phyloP scores from a whole-genome alignment of 1,284 basidiomycete species.

The Amylostereum chailletii region DNA sequence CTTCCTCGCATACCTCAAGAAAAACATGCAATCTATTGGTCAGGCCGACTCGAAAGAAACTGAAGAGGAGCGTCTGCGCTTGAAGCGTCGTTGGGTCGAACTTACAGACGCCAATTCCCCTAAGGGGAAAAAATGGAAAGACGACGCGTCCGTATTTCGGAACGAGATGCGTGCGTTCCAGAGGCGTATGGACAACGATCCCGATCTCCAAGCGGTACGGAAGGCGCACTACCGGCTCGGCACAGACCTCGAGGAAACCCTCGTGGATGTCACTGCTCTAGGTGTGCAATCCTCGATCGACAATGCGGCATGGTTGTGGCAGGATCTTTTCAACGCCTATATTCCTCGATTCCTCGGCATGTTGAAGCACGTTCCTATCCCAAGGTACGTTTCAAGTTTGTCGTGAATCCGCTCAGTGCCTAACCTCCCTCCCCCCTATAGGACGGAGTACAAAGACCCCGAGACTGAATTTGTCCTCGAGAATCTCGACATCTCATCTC shows the following conservation, averaged over 20 bases:
- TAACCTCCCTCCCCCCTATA: constrained; percentile 17
- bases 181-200: constrained; percentile 34
- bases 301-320: constrained; percentile 62
- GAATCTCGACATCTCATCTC: constrained; percentile 55
- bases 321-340: constrained; percentile 61
- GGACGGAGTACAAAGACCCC: constrained; percentile 57
- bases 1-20: constrained; percentile 34
- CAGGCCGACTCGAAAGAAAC: constrained; percentile 44
- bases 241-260: constrained; percentile 35
- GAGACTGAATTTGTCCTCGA: constrained; percentile 66
- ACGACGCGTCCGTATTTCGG: constrained; percentile 35
- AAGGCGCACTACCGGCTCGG: constrained; percentile 39
- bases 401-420: not conserved
- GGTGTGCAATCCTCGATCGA: constrained; percentile 44
- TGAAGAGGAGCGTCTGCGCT: constrained; percentile 27
- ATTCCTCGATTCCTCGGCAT: constrained; percentile 39
- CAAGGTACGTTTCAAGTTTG: constrained; percentile 34
- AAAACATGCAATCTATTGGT: constrained; percentile 37
- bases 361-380: constrained; percentile 52
- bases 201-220: constrained; percentile 35
- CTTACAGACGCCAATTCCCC: constrained; percentile 35
- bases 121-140: constrained; percentile 40
- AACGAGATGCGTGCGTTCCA: constrained; percentile 34
- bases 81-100: constrained; percentile 40
- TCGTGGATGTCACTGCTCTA: constrained; percentile 28